Conservation (phyloP, 2,329 filamentous ascomycete genomes). For the Cordyceps cateniannulata region DNA sequence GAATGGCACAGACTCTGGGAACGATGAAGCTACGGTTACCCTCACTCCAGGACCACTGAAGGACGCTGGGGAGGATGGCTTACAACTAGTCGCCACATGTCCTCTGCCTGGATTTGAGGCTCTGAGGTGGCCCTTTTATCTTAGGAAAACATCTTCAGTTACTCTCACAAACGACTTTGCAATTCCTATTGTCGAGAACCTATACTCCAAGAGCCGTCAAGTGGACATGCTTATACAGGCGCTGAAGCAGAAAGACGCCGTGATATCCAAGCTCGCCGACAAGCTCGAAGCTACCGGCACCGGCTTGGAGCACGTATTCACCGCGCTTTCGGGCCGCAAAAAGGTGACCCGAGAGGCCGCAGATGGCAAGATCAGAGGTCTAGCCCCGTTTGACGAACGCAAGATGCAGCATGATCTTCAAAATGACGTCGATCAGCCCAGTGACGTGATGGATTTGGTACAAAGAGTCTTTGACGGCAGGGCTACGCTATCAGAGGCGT, state of each 20-base stretch:
- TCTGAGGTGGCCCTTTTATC: conserved; percentile 58
- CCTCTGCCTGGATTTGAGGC: conserved; percentile 58
- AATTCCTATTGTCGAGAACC: conserved; percentile 43
- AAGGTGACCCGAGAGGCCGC: conserved; percentile 38
- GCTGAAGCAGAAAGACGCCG: conserved; percentile 44
- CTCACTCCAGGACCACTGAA: conserved; percentile 29
- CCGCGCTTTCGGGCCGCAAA: conserved; percentile 41
- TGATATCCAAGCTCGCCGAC: conserved; percentile 45
- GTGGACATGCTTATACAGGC: conserved; percentile 36
- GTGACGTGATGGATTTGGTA: conserved; percentile 32
- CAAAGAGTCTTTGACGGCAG: conserved; percentile 33
- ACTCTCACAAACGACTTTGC: conserved; percentile 43
- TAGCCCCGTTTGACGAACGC: conserved; percentile 40
- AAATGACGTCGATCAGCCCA: conserved; percentile 19
- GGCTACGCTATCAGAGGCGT: conserved; percentile 25
- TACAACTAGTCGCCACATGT: conserved; percentile 50
- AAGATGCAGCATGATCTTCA: conserved; percentile 31
- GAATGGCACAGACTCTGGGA: conserved; percentile 38
- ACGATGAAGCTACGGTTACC: conserved; percentile 38
- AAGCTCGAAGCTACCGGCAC: conserved; percentile 47
- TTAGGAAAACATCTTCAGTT: conserved; percentile 40
- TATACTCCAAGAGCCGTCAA: conserved; percentile 34
- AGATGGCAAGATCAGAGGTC: conserved; percentile 43
- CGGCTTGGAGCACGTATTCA: conserved; percentile 48
- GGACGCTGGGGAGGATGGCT: conserved; percentile 32